These are phyloP conservation scores for Hypoxylon sp. DNA, from an alignment of 2,329 filamentous ascomycete genomes.

Conservation along the genomic window DNA sequence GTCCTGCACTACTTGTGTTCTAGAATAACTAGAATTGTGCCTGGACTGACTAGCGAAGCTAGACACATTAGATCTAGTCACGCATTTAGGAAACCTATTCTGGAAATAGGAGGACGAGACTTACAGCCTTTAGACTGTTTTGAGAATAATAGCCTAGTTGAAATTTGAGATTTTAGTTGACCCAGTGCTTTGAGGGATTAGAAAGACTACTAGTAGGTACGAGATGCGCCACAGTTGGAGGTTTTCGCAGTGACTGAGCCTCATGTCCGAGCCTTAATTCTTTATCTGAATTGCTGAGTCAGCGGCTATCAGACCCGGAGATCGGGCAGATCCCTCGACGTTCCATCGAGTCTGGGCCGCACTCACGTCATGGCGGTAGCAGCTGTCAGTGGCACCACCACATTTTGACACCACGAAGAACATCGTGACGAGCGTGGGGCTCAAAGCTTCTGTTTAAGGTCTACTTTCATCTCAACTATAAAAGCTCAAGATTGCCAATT, in stretches of 20 bases:
- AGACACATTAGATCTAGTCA: background rate
- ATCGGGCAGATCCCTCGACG: slow-evolving; percentile 27
- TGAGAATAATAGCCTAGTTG: background rate
- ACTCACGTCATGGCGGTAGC: slow-evolving; percentile 35
- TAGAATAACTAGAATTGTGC: background rate
- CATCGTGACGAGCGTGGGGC: slow-evolving; percentile 40
- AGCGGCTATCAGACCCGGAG: slow-evolving; percentile 32
- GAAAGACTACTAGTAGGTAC: no score
- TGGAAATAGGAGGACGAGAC: background rate
- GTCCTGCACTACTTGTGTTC: background rate
- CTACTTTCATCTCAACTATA: background rate
- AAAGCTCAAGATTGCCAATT: background rate
- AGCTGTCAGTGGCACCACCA: slow-evolving; percentile 31
- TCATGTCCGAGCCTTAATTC: slow-evolving; percentile 14
- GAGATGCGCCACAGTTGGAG: no score
- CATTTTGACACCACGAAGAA: slow-evolving; percentile 21
- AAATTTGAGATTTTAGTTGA: background rate
- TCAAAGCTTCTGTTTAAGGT: slow-evolving; percentile 20
- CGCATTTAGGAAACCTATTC: background rate
- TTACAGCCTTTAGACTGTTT: background rate
- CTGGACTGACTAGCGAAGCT: background rate
- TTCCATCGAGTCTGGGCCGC: slow-evolving; percentile 10
- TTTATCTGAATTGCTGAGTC: slow-evolving; percentile 24
- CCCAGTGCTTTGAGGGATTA: background rate
- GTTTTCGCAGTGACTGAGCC: background rate